Conservation (phyloP, 2,329 filamentous ascomycete species). For the Ophioceras dolichostomum region DNA sequence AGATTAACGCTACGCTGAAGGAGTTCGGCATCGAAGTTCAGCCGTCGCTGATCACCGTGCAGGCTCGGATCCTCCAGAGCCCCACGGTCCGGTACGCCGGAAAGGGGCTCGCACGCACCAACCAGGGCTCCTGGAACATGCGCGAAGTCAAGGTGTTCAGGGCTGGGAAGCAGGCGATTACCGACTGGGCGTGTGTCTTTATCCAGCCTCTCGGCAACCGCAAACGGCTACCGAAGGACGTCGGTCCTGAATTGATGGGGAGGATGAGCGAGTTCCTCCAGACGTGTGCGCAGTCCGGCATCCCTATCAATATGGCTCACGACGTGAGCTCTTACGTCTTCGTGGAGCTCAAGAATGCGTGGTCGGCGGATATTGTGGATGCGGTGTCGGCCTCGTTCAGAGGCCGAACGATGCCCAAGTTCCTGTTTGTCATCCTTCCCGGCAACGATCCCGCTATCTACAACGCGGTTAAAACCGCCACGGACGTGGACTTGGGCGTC, state of each 20-base stretch:
- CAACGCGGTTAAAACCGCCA: constrained; percentile 52
- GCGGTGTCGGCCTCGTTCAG: not conserved
- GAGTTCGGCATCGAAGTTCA: constrained; percentile 53
- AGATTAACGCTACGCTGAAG: constrained; percentile 29
- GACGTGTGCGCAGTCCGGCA: constrained; percentile 22
- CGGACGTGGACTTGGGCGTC: constrained; percentile 55
- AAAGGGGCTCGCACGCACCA: constrained; percentile 18
- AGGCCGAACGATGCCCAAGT: constrained; percentile 18
- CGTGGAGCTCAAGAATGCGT: constrained; percentile 7
- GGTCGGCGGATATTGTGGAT: too few species aligned
- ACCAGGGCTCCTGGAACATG: constrained; percentile 62
- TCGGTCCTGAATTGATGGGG: too few species aligned
- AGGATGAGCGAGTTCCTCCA: constrained; percentile 20
- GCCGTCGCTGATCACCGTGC: constrained; percentile 55
- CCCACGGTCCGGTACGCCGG: constrained; percentile 48
- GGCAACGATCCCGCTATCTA: constrained; percentile 39
- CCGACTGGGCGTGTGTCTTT: constrained; percentile 35
- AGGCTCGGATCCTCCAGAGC: constrained; percentile 51
- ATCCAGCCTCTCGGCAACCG: not conserved
- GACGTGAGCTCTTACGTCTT: constrained; percentile 9
- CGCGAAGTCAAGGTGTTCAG: constrained; percentile 39
- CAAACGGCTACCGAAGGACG: not conserved
- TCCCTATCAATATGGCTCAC: constrained; percentile 13
- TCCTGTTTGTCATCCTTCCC: constrained; percentile 51
- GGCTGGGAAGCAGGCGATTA: constrained; percentile 33